These are phyloP conservation scores for Exophiala sp. DNA, from an alignment of 2,329 filamentous ascomycete species.

Conservation along the genomic window DNA sequence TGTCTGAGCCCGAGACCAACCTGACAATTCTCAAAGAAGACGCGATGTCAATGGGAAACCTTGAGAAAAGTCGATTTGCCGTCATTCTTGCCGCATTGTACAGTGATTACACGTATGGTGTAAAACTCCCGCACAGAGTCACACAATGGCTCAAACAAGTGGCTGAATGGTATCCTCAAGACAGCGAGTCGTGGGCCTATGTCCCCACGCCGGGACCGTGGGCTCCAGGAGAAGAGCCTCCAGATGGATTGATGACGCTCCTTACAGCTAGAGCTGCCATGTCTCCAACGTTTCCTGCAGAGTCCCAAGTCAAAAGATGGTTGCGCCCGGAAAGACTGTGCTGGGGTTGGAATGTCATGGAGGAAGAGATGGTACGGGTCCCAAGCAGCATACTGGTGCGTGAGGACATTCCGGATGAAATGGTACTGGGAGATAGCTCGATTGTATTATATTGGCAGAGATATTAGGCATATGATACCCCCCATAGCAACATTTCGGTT, in stretches of 20 bases:
- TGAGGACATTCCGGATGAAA: background rate
- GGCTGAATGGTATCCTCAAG: constrained; percentile 29
- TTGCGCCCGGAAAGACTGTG: constrained; percentile 31
- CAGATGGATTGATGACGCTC: constrained; percentile 21
- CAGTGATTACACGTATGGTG: constrained; percentile 19
- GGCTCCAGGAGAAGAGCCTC: constrained; percentile 24
- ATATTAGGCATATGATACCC: constrained; percentile 4
- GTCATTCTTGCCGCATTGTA: constrained; percentile 26
- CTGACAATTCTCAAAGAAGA: background rate
- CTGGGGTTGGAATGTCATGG: constrained; percentile 43
- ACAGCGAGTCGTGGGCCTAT: constrained; percentile 32
- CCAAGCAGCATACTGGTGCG: constrained; percentile 12
- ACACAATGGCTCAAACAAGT: constrained; percentile 34
- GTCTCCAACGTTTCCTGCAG: constrained; percentile 12
- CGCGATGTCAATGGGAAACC: background rate
- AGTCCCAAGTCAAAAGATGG: constrained; percentile 20
- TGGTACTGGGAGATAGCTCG: background rate
- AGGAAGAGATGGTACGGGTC: constrained; percentile 34
- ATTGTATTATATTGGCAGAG: constrained; percentile 19
- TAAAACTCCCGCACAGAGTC: constrained; percentile 34
- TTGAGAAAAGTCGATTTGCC: constrained; percentile 21
- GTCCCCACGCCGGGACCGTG: constrained; percentile 26
- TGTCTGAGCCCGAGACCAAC: constrained; percentile 12
- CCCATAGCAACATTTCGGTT: background rate
- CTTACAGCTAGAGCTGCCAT: constrained; percentile 16